Evolutionary conservation across 2,329 filamentous ascomycete genomes (phyloP), one percentile per base, ranked within the genome.

Genomic region (Fusarium penzigii): DNA sequence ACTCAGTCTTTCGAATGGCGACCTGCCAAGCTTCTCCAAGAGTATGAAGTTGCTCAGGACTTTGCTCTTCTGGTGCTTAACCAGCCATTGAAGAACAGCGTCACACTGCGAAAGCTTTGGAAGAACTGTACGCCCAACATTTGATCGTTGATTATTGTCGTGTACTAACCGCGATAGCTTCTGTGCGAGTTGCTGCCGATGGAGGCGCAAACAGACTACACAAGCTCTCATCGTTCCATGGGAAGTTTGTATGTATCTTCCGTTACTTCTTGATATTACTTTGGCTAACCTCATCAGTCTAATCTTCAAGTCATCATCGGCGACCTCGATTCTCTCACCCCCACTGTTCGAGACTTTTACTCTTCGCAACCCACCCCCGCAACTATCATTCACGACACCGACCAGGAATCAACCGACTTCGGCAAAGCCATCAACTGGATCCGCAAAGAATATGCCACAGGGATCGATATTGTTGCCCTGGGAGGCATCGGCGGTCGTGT

Each of bases 371-470:
- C 67, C 14, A 66, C 49, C 17, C 70, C 68, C 70, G 77, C 90
- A 2, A 66, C 78, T 12, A 78, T 97, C 48, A 79, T 90, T 58
- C 76, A 85, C 62, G 85, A 93, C 57, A 69, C 78, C n/a, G 90
- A 95, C 67, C 90, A 97, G 71, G 83, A 95, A 62, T 88, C 87
- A 17, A 96, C 94, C 29, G 94, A 99, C 70, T 96, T 97, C 63
- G 86, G 83, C 63, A 99, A 99, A 76, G 90, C 85, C 63, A 82
- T 88, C 61, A 78, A 71, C 59, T 87, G 80, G 72, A 79, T 85
- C 57, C 80, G 80, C 44, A 62, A 64, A 3, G 61, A 69, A 29
- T 55, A 69, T 40, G 53, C 72, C 6, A 29, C 56, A 17, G 59
- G 65, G 1, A 67, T 80, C 45, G 81, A 93, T 65, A 85, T 96